Conservation (phyloP, 75 land plant species). For the Picea glauca region DNA sequence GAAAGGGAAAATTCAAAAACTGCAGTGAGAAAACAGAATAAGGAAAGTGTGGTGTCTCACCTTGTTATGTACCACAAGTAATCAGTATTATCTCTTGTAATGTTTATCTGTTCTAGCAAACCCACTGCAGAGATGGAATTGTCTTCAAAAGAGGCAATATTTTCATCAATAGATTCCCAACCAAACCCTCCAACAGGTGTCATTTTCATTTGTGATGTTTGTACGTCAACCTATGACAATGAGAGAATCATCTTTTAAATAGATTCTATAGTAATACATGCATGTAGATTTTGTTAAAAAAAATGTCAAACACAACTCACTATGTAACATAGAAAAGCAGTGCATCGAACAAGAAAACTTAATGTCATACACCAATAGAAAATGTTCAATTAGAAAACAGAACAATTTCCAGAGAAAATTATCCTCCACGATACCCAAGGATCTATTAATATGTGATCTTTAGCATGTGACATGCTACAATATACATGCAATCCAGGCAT, state of each 20-base stretch:
- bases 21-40: neutral
- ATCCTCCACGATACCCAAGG: neutral
- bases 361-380: neutral
- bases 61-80: conserved; percentile 88
- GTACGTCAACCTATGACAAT: conserved; percentile 48
- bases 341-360: neutral
- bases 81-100: conserved; percentile 73
- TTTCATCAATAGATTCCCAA: conserved; percentile 69
- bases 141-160: conserved; percentile 39
- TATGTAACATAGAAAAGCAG: neutral
- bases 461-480: neutral
- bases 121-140: conserved; percentile 38
- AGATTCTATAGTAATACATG: neutral
- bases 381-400: neutral
- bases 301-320: neutral
- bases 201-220: conserved; percentile 61
- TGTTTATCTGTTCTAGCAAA: conserved; percentile 75
- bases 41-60: conserved; percentile 36
- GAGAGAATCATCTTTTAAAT: neutral
- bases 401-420: neutral
- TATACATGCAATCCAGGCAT: neutral
- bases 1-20: neutral
- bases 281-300: too few species aligned
- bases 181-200: conserved; percentile 30
- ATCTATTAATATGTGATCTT: neutral